A percentile compares a stretch with the other conserved stretches of the same genome.
Conservation (phyloP, 108 stramenopile species). For the Poteriospumella lacustris region DNA sequence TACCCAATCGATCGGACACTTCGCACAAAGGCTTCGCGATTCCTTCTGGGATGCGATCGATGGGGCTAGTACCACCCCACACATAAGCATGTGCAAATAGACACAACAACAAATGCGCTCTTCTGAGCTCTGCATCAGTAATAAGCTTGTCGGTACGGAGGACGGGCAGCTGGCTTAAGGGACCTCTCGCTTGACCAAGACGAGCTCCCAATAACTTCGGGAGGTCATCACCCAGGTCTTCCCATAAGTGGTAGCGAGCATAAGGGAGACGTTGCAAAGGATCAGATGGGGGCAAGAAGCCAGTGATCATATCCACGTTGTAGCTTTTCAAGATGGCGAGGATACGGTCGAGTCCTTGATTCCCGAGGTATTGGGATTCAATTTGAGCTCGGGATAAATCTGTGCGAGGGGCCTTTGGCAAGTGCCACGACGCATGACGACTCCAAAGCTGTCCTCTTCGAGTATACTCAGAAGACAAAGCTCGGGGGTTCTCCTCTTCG, state of each 20-base stretch:
- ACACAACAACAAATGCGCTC: slow-evolving; percentile 41
- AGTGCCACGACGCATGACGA: slow-evolving; percentile 13
- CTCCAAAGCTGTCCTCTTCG: slow-evolving; percentile 12
- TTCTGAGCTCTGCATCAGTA: slow-evolving; percentile 39
- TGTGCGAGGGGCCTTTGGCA: background rate
- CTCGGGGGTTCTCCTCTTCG: background rate
- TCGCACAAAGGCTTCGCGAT: slow-evolving; percentile 40
- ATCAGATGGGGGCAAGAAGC: slow-evolving; percentile 39
- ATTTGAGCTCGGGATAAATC: background rate
- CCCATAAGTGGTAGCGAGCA: slow-evolving; percentile 45
- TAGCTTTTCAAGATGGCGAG: background rate
- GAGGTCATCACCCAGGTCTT: slow-evolving; percentile 43
- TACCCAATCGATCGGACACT: slow-evolving; percentile 36
- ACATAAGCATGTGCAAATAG: slow-evolving; percentile 47
- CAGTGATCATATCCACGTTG: slow-evolving; percentile 18
- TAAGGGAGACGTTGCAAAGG: slow-evolving; percentile 46
- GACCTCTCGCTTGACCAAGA: slow-evolving; percentile 41
- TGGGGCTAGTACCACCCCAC: slow-evolving; percentile 41
- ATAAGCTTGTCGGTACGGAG: slow-evolving; percentile 36
- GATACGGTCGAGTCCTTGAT: slow-evolving; percentile 1
- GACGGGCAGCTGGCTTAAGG: slow-evolving; percentile 35
- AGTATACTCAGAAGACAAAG: background rate
- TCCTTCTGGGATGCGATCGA: slow-evolving; percentile 40
- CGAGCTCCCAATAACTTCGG: slow-evolving; percentile 39
- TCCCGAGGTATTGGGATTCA: background rate